Evolutionary conservation across 805 yeast genomes (phyloP).

Genomic region (Metschnikowia reukaufii): DNA sequence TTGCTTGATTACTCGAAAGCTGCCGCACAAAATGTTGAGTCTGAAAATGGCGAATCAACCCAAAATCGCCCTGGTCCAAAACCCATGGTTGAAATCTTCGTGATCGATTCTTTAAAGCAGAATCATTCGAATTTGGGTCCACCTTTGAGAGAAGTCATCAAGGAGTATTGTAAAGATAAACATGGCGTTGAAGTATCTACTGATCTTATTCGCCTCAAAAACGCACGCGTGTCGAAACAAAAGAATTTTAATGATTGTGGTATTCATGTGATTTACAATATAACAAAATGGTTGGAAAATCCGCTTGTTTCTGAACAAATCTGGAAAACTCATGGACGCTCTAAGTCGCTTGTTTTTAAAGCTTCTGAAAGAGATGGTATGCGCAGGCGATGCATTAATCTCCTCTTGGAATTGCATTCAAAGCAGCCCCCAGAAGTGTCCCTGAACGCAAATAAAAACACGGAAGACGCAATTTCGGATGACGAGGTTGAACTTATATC

Average conservation of each 20-base stretch:
- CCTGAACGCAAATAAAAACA: background rate
- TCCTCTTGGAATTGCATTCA: conserved; percentile 17
- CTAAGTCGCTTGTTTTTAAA: conserved; percentile 11
- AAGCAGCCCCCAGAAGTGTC: conserved; percentile 11
- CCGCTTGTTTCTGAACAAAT: conserved; percentile 47
- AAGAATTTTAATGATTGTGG: conserved; percentile 94
- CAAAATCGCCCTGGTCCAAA: background rate
- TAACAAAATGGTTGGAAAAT: conserved; percentile 54
- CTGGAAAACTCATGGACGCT: conserved; percentile 39
- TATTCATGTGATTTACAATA: conserved; percentile 79
- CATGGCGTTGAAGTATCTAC: conserved; percentile 47
- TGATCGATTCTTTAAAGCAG: conserved; percentile 76
- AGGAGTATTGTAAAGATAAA: conserved; percentile 69
- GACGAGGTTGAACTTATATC: conserved; percentile 26
- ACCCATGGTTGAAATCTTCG: conserved; percentile 42
- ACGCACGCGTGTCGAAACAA: conserved; percentile 74
- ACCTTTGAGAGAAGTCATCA: conserved; percentile 59
- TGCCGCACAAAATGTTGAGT: background rate
- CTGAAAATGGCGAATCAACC: background rate
- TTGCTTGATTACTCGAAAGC: conserved; percentile 16
- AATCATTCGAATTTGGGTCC: conserved; percentile 50
- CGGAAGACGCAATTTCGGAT: conserved; percentile 17
- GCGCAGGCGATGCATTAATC: conserved; percentile 15
- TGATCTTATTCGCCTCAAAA: conserved; percentile 46
- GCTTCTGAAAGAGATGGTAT: conserved; percentile 15